Percentiles rank a stretch among this genome's conserved stretches.
Evolutionary conservation across 345 rosid genomes (phyloP).

Genomic region (Acer yangbiense): DNA sequence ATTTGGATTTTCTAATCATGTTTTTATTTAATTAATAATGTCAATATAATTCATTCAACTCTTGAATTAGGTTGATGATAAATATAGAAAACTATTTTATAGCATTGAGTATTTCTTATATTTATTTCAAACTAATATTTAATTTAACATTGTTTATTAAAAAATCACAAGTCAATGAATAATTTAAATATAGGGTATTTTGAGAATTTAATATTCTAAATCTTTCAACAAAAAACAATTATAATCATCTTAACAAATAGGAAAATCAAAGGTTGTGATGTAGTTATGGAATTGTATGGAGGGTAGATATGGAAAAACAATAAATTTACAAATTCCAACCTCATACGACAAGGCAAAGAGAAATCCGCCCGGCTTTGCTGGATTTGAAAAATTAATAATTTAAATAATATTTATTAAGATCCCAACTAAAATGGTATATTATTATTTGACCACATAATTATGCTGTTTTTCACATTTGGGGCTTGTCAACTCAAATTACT

Average conservation of each 20-base stretch:
- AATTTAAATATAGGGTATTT: no score
- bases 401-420: neutral
- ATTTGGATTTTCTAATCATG: no score
- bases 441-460: neutral
- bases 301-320: slow-evolving; percentile 5
- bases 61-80: no score
- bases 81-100: no score
- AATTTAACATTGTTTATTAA: no score
- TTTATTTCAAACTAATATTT: no score
- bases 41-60: no score
- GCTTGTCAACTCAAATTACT: neutral
- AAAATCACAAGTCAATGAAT: no score
- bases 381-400: neutral
- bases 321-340: neutral
- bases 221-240: no score
- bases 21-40: no score
- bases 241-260: neutral
- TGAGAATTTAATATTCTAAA: no score
- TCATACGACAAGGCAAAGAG: slow-evolving; percentile 19
- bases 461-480: slow-evolving; percentile 15
- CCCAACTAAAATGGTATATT: neutral
- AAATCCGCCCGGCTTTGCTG: slow-evolving; percentile 17
- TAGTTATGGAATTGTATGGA: neutral
- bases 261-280: neutral
- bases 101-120: no score